These are phyloP conservation scores for Argentina anserina DNA, from an alignment of 306 rosid species.

Conservation along the genomic window DNA sequence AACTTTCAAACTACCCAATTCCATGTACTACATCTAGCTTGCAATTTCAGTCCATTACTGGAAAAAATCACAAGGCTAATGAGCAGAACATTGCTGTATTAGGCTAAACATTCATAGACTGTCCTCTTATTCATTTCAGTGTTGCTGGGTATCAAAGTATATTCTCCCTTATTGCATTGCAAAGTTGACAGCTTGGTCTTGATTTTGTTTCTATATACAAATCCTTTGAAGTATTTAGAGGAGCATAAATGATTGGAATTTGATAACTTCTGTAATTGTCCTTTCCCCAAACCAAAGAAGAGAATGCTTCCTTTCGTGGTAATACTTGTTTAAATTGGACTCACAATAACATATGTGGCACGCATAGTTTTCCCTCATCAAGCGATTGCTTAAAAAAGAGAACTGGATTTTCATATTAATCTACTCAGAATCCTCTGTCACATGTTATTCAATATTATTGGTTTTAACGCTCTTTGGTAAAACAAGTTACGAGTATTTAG, in stretches of 20 bases:
- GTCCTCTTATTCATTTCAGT: not conserved
- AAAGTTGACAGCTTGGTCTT: not conserved
- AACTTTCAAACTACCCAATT: conserved; percentile 62
- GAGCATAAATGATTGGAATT: not conserved
- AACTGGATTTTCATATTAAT: not conserved
- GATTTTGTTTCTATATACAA: not conserved
- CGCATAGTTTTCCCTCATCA: not conserved
- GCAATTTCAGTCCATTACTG: not conserved
- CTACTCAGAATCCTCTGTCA: too few relatives aligned
- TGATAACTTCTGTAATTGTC: not conserved
- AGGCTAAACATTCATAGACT: not conserved
- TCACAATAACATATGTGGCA: not conserved
- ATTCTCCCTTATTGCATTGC: not conserved
- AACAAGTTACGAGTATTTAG: too few relatives aligned
- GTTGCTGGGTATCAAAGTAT: not conserved
- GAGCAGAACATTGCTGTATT: not conserved
- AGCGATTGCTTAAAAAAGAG: not conserved
- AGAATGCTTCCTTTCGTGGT: not conserved
- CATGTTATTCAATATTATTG: too few relatives aligned
- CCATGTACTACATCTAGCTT: conserved; percentile 40
- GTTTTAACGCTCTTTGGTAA: too few relatives aligned
- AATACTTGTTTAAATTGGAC: not conserved
- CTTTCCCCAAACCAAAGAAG: not conserved
- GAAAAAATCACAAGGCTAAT: not conserved
- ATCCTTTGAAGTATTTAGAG: not conserved